Conservation (phyloP, 2,329 filamentous ascomycete genomes). For the Hypomyces perniciosus region DNA sequence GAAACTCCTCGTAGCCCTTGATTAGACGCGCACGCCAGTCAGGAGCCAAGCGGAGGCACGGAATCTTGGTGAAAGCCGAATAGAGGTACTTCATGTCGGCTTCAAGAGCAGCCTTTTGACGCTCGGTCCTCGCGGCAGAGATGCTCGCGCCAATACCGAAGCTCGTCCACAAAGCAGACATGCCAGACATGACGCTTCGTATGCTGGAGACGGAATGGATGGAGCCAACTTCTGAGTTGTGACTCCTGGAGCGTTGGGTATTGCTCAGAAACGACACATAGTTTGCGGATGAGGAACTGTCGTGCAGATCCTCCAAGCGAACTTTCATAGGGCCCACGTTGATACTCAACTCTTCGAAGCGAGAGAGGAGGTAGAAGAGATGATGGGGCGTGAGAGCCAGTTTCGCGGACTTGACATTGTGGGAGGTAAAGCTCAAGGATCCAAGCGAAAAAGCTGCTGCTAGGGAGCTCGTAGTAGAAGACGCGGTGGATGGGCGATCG, state of each 20-base stretch:
- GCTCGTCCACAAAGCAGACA: slow-evolving; percentile 88
- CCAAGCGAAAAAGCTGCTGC: slow-evolving; percentile 84
- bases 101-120: slow-evolving; percentile 78
- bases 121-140: slow-evolving; percentile 75
- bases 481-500: slow-evolving; percentile 57
- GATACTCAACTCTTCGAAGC: slow-evolving; percentile 88
- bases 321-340: slow-evolving; percentile 94
- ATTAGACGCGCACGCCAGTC: slow-evolving; percentile 90
- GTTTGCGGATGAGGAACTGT: slow-evolving; percentile 77
- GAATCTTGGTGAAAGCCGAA: slow-evolving; percentile 97
- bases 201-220: slow-evolving; percentile 96
- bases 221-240: slow-evolving; percentile 77
- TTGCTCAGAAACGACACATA: slow-evolving; percentile 94
- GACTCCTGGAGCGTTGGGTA: slow-evolving; percentile 67
- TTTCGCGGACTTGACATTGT: slow-evolving; percentile 81
- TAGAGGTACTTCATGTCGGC: slow-evolving; percentile 93
- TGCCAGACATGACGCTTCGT: slow-evolving; percentile 93
- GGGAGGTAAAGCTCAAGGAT: slow-evolving; percentile 76
- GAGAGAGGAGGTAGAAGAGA: slow-evolving; percentile 90
- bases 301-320: slow-evolving; percentile 87
- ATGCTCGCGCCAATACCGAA: slow-evolving; percentile 78
- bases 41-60: slow-evolving; percentile 81
- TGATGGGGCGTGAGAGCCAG: slow-evolving; percentile 92
- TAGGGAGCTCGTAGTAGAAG: slow-evolving; percentile 67
- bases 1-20: slow-evolving; percentile 92